Base-by-base conservation (phyloP, 129 eudicot species). In the Lactuca sativa region DNA sequence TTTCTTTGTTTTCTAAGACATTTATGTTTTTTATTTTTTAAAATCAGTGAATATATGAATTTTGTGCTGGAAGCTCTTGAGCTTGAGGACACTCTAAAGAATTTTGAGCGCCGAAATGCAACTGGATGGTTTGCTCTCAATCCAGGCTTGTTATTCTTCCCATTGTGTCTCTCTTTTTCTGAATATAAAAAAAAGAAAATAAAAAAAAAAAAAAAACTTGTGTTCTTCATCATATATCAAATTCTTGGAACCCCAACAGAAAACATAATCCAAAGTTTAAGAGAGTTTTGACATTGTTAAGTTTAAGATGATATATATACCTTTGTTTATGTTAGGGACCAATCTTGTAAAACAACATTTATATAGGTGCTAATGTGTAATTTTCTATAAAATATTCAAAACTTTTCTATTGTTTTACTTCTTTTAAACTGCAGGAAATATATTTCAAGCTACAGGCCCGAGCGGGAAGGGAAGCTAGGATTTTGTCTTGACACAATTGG, bases 11-110 rank as follows among this genome's bases (percentile, higher is more conserved):
- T 73, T 56, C 15, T 56, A 43, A 47, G 36, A 44, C 32, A 52
- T 60, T 52, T 64, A 40, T 74, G 44, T 69, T 21, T 62, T 47
- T 70, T 37, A 15, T 13, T 47, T 0, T 47, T 47, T 2, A 52
- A 59, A 70, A 74, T 76, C 82, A 86, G 98, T 70, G 96, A 92
- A 77, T 92, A 92, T 72, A 74, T 84, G 84, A 86, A 75, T 53
- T 86, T 62, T 76, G 98, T 92, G 71, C 76, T 69, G 57, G 96
- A 92, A 82, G 96, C 96, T 40, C 90, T 89, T 62, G 96, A 92
- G 72, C 71, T 92, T 80, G 98, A 92, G 83, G 98, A 92, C 67
- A 92, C 98, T n/a, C 44, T 89, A 57, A 89, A 86, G 85, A 92
- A 86, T 71, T 84, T 66, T 81, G 96, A 89, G 70, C 88, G 71